Evolutionary conservation across 176 grass and related monocot species (phyloP), one percentile per base, ranked within the genome.

Genomic region (Pontederia crassipes): DNA sequence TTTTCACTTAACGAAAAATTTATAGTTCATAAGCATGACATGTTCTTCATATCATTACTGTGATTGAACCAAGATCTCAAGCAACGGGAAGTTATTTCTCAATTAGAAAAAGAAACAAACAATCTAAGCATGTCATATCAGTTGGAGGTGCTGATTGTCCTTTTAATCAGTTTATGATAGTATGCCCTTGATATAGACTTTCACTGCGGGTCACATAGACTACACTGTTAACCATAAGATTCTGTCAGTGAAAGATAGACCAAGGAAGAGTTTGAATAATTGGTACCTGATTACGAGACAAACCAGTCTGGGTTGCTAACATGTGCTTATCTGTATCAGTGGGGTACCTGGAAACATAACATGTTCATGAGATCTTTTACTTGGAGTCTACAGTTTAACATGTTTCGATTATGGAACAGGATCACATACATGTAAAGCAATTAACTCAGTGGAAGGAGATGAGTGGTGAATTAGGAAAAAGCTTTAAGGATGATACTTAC

Each of bases 321-420:
- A 85, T 85, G 77, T 80, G 82, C 72, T 85, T 85, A 63, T 85
- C 82, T 15, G 72, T 48, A 10, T 85, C 82, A 58, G 82, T 80
- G 8, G 82, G 82, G 64, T 85, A 85, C 67, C 82, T 85, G 57
- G 29, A 67, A 53, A 72, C n/a, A 71, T 16, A 12, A 16, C 12
- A 28, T 14, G 10, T 45, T 14, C 45, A 59, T 50, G 46, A 56
- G 62, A 1, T 48, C 24, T 13, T 62, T 35, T 46, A 28, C 45
- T 58, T 58, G 26, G 0, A 57, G 8, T 27, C 10, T 58, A 18
- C 32, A 40, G 32, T 40, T 40, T 26, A 58, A 57, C 9, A 26
- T 17, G 64, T n/a, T 51, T 24, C 12, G 52, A 28, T 66, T 12
- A 51, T 11, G 45, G 17, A 15, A 13, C 48, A 9, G 26, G 20